phyloP scores from a whole-genome alignment of 441 rosid species.

The Corymbia calophylla region DNA sequence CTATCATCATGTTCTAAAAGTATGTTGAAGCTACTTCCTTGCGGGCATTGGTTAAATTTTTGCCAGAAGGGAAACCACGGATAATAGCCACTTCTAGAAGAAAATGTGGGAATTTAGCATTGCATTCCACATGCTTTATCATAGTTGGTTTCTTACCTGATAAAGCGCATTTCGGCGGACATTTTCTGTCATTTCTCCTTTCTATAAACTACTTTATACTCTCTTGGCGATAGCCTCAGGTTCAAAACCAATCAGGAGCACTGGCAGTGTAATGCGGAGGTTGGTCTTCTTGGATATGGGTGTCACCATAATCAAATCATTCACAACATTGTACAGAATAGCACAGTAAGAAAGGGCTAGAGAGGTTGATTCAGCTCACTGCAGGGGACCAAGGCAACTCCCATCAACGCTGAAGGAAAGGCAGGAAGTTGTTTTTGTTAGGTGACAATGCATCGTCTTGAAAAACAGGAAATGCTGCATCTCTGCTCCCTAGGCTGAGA shows the following conservation, averaged over 20 bases:
- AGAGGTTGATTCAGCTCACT: background rate
- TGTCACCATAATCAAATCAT: background rate
- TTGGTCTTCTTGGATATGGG: background rate
- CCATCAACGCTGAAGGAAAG: background rate
- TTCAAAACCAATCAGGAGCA: background rate
- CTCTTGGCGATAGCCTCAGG: background rate
- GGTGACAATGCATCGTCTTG: background rate
- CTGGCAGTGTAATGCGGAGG: background rate
- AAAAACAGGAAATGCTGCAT: background rate
- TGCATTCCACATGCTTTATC: background rate
- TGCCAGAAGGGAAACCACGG: background rate
- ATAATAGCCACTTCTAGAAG: background rate
- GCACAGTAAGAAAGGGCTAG: background rate
- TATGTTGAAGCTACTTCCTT: background rate
- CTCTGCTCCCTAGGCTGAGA: background rate
- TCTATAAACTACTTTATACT: background rate
- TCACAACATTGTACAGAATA: background rate
- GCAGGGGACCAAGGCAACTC: background rate
- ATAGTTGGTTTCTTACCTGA: background rate
- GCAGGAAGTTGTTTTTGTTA: background rate
- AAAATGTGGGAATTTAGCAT: background rate
- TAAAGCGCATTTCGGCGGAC: background rate
- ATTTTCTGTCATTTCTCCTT: background rate
- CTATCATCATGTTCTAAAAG: background rate
- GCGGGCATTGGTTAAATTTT: background rate